Evolutionary conservation across 192 early-diverging fungal species (phyloP).

Genomic region (Linderina pennispora): DNA sequence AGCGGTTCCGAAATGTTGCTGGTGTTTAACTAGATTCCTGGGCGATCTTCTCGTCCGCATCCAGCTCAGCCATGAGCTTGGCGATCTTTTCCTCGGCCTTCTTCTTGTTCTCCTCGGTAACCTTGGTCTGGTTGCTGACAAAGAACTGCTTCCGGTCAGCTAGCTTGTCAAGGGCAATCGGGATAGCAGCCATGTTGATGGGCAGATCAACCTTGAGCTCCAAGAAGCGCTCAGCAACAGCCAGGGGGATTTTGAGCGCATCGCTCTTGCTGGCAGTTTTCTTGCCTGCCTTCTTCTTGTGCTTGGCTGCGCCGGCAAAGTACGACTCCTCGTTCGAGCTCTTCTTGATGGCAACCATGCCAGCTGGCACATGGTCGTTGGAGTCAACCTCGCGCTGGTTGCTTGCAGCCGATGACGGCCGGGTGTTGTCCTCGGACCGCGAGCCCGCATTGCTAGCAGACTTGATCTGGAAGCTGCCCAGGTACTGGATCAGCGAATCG

Average conservation of each 20-base stretch:
- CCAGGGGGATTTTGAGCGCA: constrained; percentile 63
- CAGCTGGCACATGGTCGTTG: constrained; percentile 60
- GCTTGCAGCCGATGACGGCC: constrained; percentile 33
- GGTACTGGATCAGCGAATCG: constrained; percentile 71
- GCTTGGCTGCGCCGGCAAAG: constrained; percentile 57
- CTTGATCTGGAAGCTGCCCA: constrained; percentile 43
- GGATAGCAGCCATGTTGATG: constrained; percentile 59
- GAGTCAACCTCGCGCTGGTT: constrained; percentile 54
- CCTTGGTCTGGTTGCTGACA: constrained; percentile 67
- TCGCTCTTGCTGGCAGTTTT: constrained; percentile 43
- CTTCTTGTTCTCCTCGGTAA: constrained; percentile 80
- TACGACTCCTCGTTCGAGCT: constrained; percentile 65
- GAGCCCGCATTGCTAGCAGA: constrained; percentile 5
- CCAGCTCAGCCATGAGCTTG: constrained; percentile 55
- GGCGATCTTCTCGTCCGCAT: constrained; percentile 45
- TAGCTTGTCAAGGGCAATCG: constrained; percentile 64
- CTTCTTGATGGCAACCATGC: constrained; percentile 75
- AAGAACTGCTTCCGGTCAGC: constrained; percentile 64
- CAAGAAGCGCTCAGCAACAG: constrained; percentile 73
- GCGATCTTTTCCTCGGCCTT: constrained; percentile 83
- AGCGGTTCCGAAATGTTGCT: too few relatives aligned
- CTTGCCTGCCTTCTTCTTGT: constrained; percentile 57
- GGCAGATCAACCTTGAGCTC: constrained; percentile 78
- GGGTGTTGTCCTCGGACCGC: constrained; percentile 25
- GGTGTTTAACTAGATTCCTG: too few relatives aligned